These are phyloP conservation scores for Funneliformis mosseae DNA, from an alignment of 192 early-diverging fungal species.

Conservation along the genomic window DNA sequence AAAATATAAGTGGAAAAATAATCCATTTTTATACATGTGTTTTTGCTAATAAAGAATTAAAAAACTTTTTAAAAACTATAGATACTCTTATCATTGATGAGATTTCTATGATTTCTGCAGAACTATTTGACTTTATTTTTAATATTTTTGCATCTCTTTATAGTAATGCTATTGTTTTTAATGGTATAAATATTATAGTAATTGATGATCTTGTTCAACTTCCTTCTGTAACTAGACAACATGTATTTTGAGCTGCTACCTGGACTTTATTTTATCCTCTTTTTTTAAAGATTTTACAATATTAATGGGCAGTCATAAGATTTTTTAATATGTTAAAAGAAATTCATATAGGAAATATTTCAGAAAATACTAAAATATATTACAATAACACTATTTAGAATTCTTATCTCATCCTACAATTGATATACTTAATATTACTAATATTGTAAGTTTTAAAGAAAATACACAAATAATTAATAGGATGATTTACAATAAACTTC, in stretches of 20 bases:
- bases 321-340: not conserved
- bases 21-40: not conserved
- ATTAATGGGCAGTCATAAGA: not conserved
- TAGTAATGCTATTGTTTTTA: not conserved
- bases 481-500: not conserved
- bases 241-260: not conserved
- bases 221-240: not conserved
- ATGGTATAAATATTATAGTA: slow-evolving; percentile 7
- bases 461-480: not conserved
- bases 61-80: not conserved
- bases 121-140: slow-evolving; percentile 4
- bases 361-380: not conserved
- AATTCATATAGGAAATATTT: not conserved
- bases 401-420: not conserved
- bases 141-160: not conserved
- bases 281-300: not conserved
- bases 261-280: not conserved
- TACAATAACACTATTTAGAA: not conserved
- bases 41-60: not conserved
- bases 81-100: slow-evolving; percentile 8
- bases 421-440: not conserved
- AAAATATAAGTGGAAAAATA: not conserved
- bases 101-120: not conserved
- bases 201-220: not conserved
- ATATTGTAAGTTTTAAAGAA: not conserved